Evolutionary conservation across 805 yeast genomes (phyloP).

Genomic region (Kuraishia hungarica): DNA sequence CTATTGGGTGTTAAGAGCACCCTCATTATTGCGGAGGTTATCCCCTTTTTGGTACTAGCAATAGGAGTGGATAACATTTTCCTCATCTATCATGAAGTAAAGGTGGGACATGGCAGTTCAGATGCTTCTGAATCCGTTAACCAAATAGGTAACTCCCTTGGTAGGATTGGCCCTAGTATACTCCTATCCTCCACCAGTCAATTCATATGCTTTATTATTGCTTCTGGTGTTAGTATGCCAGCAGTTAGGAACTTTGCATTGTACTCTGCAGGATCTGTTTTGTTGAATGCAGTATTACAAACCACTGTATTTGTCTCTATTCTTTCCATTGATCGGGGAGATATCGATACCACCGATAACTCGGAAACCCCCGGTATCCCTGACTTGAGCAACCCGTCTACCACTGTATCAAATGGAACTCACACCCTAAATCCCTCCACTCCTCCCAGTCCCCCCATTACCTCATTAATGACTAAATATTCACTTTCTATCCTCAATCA

Average conservation of each 20-base stretch:
- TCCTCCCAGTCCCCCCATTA: background rate
- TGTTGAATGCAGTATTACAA: conserved; percentile 70
- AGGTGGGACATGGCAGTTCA: too few relatives aligned
- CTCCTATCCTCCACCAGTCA: conserved; percentile 71
- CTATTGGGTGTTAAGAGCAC: conserved; percentile 77
- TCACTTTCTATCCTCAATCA: conserved; percentile 15
- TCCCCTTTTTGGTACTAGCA: conserved; percentile 87
- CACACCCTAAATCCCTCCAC: background rate
- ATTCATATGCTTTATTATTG: conserved; percentile 68
- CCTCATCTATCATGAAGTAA: conserved; percentile 72
- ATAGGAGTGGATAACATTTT: conserved; percentile 96
- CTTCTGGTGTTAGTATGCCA: conserved; percentile 84
- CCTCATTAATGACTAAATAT: background rate
- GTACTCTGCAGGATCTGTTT: conserved; percentile 81
- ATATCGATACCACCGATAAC: conserved; percentile 1
- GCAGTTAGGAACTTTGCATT: conserved; percentile 92
- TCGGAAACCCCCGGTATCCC: too few relatives aligned
- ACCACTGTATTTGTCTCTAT: conserved; percentile 74
- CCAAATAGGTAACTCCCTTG: conserved; percentile 56
- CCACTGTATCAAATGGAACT: too few relatives aligned
- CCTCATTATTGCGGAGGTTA: conserved; percentile 90
- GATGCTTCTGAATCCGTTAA: too few relatives aligned
- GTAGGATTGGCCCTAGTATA: conserved; percentile 82
- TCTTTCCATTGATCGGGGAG: conserved; percentile 51
- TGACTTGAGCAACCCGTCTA: too few relatives aligned